These are phyloP conservation scores for Phytophthora chlamydospora DNA, from an alignment of 352 stramenopile species.

Conservation along the genomic window DNA sequence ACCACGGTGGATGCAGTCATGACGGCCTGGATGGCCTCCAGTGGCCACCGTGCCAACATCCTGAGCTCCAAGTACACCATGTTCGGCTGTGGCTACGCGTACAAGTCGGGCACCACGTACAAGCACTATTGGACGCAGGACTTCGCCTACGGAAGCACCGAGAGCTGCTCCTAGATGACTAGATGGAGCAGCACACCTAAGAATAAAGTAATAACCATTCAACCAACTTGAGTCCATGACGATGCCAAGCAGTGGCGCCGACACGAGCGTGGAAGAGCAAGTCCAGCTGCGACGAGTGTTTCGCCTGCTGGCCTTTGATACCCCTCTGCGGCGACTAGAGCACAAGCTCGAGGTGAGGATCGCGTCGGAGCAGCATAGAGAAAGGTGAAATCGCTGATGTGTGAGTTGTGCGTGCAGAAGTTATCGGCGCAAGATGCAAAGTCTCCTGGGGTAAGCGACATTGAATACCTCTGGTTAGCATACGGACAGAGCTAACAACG, in stretches of 20 bases:
- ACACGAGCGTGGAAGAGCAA: constrained; percentile 76
- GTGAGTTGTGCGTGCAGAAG: constrained; percentile 34
- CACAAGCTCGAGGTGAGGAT: constrained; percentile 63
- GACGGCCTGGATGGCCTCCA: constrained; percentile 52
- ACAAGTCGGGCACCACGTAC: constrained; percentile 34
- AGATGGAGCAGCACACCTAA: not conserved
- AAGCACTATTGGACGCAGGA: constrained; percentile 56
- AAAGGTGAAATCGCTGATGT: not conserved
- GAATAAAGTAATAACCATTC: not conserved
- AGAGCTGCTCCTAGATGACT: constrained; percentile 21
- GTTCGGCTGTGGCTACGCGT: constrained; percentile 31
- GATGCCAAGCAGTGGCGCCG: constrained; percentile 31
- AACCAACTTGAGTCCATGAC: not conserved
- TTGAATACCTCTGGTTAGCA: not conserved
- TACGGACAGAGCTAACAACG: not conserved
- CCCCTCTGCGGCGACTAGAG: constrained; percentile 60
- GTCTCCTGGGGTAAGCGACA: constrained; percentile 19
- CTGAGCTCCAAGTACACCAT: constrained; percentile 27
- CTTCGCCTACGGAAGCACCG: constrained; percentile 32
- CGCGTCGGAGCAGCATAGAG: not conserved
- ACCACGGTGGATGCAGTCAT: constrained; percentile 40
- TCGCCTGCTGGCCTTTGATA: constrained; percentile 69
- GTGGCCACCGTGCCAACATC: constrained; percentile 44
- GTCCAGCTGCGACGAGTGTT: constrained; percentile 79
- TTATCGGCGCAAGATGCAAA: constrained; percentile 28